Percentiles rank a stretch among this genome's conserved stretches.
These are phyloP conservation scores for Calocybe indica DNA, from an alignment of 768 basidiomycete genomes.

Conservation along the genomic window DNA sequence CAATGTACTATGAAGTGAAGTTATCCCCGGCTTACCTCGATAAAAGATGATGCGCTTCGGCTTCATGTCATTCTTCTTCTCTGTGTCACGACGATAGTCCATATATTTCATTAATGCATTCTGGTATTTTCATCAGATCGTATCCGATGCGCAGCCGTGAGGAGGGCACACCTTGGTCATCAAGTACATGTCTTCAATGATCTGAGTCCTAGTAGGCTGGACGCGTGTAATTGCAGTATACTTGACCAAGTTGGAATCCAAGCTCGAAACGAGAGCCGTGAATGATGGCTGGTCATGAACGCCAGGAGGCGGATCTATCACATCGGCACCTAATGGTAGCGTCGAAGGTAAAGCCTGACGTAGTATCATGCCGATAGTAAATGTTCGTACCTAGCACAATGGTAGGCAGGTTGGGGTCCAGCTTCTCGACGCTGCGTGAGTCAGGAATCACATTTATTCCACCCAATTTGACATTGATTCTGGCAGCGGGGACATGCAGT, in stretches of 20 bases:
- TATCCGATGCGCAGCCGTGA: not conserved
- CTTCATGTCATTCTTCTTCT: slow-evolving; percentile 39
- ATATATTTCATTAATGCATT: slow-evolving; percentile 53
- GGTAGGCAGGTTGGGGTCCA: slow-evolving; percentile 71
- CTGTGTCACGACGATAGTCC: slow-evolving; percentile 46
- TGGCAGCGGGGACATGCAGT: slow-evolving; percentile 16
- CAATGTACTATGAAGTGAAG: slow-evolving; percentile 3
- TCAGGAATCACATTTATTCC: slow-evolving; percentile 80
- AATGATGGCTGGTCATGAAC: slow-evolving; percentile 77
- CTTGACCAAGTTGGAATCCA: slow-evolving; percentile 72
- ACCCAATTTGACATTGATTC: slow-evolving; percentile 80
- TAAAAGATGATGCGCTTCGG: slow-evolving; percentile 76
- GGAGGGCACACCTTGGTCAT: slow-evolving; percentile 53
- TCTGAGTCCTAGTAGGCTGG: slow-evolving; percentile 67
- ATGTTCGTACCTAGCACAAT: slow-evolving; percentile 62
- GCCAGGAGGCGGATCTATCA: slow-evolving; percentile 79
- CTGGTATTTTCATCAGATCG: slow-evolving; percentile 21
- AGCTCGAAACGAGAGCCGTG: slow-evolving; percentile 73
- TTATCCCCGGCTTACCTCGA: slow-evolving; percentile 39
- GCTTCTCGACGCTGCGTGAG: slow-evolving; percentile 52
- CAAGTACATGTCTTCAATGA: slow-evolving; percentile 62
- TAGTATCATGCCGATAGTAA: not conserved
- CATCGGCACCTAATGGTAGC: slow-evolving; percentile 58
- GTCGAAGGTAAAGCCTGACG: not conserved
- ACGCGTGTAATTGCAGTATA: slow-evolving; percentile 55